Evolutionary conservation across 176 grass and related monocot species (phyloP).

Genomic region (Ananas comosus): DNA sequence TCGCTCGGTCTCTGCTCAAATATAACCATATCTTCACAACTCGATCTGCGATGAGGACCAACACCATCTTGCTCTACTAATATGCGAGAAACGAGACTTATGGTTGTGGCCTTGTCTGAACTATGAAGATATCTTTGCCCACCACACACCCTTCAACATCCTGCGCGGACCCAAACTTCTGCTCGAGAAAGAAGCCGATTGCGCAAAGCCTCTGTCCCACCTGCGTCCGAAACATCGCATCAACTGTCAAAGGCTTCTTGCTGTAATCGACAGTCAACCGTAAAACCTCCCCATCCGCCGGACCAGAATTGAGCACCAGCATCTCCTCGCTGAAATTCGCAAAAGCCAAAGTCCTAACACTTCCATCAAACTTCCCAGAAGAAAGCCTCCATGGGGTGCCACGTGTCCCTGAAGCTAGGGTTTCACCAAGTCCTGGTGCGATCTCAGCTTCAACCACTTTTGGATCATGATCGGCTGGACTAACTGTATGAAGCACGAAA

Average conservation of each 20-base stretch:
- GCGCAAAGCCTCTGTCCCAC: slow-evolving; percentile 64
- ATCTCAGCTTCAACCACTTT: slow-evolving; percentile 66
- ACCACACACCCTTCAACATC: slow-evolving; percentile 92
- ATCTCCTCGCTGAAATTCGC: slow-evolving; percentile 91
- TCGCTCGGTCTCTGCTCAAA: too few species aligned
- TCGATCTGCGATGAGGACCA: too few species aligned
- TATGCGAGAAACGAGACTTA: slow-evolving; percentile 6
- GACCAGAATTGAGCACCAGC: slow-evolving; percentile 45
- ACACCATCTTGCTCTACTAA: background rate
- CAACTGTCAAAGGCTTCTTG: slow-evolving; percentile 60
- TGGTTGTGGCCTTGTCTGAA: slow-evolving; percentile 85
- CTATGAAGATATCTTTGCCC: slow-evolving; percentile 70
- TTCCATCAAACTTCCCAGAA: slow-evolving; percentile 55
- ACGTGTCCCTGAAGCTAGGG: slow-evolving; percentile 76
- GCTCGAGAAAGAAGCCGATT: slow-evolving; percentile 81
- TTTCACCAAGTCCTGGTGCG: slow-evolving; percentile 78
- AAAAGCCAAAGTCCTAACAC: slow-evolving; percentile 67
- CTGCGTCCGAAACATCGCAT: slow-evolving; percentile 56
- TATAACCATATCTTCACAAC: too few species aligned
- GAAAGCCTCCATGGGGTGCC: slow-evolving; percentile 91
- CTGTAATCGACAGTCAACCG: slow-evolving; percentile 71
- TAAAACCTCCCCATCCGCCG: slow-evolving; percentile 53
- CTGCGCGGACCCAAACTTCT: slow-evolving; percentile 70
- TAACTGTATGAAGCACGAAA: slow-evolving; percentile 90
- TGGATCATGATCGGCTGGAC: slow-evolving; percentile 53